A percentile compares a stretch with the other conserved stretches of the same genome.
phyloP scores from a whole-genome alignment of 1,139 yeast genomes.

The Lipomyces yarrowii region DNA sequence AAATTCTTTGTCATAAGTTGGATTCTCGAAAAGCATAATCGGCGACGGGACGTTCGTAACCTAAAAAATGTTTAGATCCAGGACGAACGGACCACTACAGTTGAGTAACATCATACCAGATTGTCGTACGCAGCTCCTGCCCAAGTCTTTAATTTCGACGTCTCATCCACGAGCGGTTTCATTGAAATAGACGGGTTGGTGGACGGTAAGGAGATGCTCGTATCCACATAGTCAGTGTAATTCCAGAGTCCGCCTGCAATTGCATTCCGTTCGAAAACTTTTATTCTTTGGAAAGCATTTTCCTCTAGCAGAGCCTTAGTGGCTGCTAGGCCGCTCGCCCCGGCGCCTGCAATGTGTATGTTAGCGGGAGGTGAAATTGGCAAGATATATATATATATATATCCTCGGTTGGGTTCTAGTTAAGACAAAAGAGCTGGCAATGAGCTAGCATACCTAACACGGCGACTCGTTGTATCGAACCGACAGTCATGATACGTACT shows the following conservation, averaged over 20 bases:
- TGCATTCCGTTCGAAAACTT: conserved; percentile 55
- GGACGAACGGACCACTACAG: conserved; percentile 8
- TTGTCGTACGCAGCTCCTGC: conserved; percentile 32
- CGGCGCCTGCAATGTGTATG: conserved; percentile 52
- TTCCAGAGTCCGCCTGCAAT: conserved; percentile 61
- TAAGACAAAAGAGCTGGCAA: background rate
- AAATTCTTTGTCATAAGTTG: conserved; percentile 1
- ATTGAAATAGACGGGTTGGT: conserved; percentile 17
- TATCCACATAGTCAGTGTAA: conserved; percentile 23
- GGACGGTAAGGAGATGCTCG: conserved; percentile 20
- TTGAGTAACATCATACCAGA: conserved; percentile 11
- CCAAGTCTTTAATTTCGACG: conserved; percentile 18
- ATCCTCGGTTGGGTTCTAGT: background rate
- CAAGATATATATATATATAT: no score
- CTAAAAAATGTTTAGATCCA: conserved; percentile 15
- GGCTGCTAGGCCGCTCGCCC: conserved; percentile 66
- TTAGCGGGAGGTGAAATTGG: background rate
- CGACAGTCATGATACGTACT: background rate
- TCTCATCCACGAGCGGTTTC: conserved; percentile 8
- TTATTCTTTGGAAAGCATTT: conserved; percentile 48
- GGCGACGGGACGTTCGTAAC: conserved; percentile 26
- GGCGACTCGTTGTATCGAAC: background rate
- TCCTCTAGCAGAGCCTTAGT: conserved; percentile 57
- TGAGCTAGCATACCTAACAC: background rate
- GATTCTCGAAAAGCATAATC: conserved; percentile 22